Evolutionary conservation across 78 protist species (phyloP).

Genomic region (Dictyostelium capitatum): DNA sequence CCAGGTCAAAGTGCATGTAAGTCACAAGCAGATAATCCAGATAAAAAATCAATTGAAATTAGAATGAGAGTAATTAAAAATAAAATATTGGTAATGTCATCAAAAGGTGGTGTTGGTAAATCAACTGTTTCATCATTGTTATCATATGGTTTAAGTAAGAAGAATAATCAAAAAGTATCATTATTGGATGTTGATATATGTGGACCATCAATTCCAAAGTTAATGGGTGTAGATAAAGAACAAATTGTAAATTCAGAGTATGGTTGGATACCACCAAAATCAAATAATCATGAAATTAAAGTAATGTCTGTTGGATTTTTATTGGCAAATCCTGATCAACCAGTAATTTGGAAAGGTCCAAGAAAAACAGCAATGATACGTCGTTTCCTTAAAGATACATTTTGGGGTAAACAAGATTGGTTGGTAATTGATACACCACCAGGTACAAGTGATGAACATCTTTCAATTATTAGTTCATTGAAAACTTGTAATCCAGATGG

Average conservation of each 20-base stretch:
- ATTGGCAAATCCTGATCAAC: background rate
- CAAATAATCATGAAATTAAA: conserved; percentile 32
- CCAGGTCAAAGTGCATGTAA: conserved; percentile 94
- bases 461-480: conserved; percentile 51
- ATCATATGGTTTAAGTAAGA: conserved; percentile 36
- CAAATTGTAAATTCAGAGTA: conserved; percentile 65
- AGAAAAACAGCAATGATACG: conserved; percentile 72
- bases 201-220: conserved; percentile 97
- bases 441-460: conserved; percentile 84
- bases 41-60: conserved; percentile 43
- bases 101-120: conserved; percentile 97
- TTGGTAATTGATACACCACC: conserved; percentile 84
- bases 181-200: conserved; percentile 98
- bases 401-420: conserved; percentile 81
- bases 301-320: conserved; percentile 79
- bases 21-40: conserved; percentile 49
- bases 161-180: conserved; percentile 89
- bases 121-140: conserved; percentile 47
- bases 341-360: conserved; percentile 85
- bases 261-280: conserved; percentile 81
- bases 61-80: conserved; percentile 71
- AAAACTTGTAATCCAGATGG: conserved; percentile 64
- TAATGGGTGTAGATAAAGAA: conserved; percentile 89
- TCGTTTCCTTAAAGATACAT: conserved; percentile 73
- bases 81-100: conserved; percentile 95